Base-by-base conservation (phyloP, 176 grass and related monocot genomes). In the Ensete ventricosum region DNA sequence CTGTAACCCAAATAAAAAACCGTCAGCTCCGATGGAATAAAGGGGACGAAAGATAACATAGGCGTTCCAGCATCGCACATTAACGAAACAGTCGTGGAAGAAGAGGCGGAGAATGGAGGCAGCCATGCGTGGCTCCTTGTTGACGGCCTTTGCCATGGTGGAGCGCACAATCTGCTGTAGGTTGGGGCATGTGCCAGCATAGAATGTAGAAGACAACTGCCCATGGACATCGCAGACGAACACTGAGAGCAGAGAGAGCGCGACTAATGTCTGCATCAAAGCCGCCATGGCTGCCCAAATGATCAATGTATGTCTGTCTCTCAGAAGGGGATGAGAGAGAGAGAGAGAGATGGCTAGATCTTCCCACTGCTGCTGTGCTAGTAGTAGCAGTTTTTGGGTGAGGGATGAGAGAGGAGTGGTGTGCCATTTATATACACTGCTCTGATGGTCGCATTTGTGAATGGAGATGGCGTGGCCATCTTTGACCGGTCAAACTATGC, bases 51-150 rank as follows among this genome's bases (percentile, higher is more conserved):
- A 22, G 1, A 64, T n/a, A 43, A 0, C 9, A 0, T 11, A 29
- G 20, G 53, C 8, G 48, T 62, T 64, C 14, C 27, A 8, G 76
- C 68, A 2, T 12, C 87, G 52, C 27, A 95, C 88, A 75, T 90
- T 87, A 76, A 88, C 85, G 75, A 95, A 96, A 65, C 84, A 96
- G 67, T 96, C 85, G 49, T 96, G 88, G 84, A 96, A 96, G 81
- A 85, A 89, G 79, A 96, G 92, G 1, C 92, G 86, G 10, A 96
- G 76, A 54, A 89, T 80, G 65, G 86, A 96, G 0, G 92, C 92
- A 29, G 78, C 92, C 86, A 96, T 96, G 69, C 92, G 64, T 49
- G 81, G 71, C 77, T 91, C 92, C n/a, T 14, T 60, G 17, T 78
- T 60, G 22, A 89, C 73, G 1, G 82, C 77, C 12, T 78, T 59